Base-by-base conservation (phyloP, 2,329 filamentous ascomycete species). In the Colletotrichum ledebouriae region DNA sequence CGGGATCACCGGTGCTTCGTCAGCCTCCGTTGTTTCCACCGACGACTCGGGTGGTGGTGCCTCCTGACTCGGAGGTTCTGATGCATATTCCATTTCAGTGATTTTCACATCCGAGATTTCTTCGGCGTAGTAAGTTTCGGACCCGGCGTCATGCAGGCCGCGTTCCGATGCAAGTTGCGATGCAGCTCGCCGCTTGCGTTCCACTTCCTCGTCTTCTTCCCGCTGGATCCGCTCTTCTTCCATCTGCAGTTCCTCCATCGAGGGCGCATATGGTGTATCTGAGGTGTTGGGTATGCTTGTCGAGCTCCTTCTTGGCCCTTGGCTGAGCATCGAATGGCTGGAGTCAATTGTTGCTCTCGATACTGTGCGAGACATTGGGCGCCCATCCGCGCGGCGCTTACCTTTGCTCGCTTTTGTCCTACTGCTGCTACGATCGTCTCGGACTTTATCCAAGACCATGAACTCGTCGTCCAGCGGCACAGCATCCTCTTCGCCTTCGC, bases 381-480 rank as follows among this genome's bases (percentile, higher is more conserved):
- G 63, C 70, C 80, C 73, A 59, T 73, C 73, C 10, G 78, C 81
- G 33, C 82, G 83, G 49, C 83, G 80, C 74, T 90, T 90, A 1
- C 87, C 87, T 71, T 89, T 89, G 72, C 85, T 89, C 70, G 85
- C 87, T 52, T 86, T 88, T n/a, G 75, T 76, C 57, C 70, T 76
- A 34, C 76, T 77, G 73, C 91, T 94, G 72, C 90, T 90, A 52
- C 87, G 86, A 74, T 94, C 92, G 64, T 96, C 94, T n/a, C 86
- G 87, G 72, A 91, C 89, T 59, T 92, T 88, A 69, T 94, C 90
- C 70, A 98, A 84, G 77, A 97, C 90, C 3, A 94, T 93, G 73
- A 98, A 97, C 75, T 98, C 94, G 76, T 98, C 95, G 73, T 95
- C 93, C 17, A 98, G 81, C 12, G 94, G 93, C n/a, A 97, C 89